Evolutionary conservation across 2,329 filamentous ascomycete species (phyloP).

Genomic region (Fusarium musae): DNA sequence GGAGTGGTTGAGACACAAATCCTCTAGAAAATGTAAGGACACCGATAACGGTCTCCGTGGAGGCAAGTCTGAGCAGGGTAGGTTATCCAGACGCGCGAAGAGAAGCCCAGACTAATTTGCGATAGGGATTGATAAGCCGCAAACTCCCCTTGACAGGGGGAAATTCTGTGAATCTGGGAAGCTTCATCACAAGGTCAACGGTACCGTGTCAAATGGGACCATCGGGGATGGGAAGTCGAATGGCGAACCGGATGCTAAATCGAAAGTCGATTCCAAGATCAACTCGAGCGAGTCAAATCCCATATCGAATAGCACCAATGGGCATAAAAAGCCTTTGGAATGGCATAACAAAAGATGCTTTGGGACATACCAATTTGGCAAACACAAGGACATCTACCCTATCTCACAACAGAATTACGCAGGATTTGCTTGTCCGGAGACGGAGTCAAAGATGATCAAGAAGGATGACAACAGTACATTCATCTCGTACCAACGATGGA

Average conservation of each 20-base stretch:
- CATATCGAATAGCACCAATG: not conserved
- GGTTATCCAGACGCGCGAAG: not conserved
- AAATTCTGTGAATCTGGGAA: too few relatives aligned
- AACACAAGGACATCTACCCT: not conserved
- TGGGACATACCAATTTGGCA: not conserved
- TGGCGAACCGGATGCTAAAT: not conserved
- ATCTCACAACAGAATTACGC: not conserved
- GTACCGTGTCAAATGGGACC: rapidly evolving
- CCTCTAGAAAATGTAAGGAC: rapidly evolving
- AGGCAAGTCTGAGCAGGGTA: not conserved
- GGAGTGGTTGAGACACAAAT: not conserved
- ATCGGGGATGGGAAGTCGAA: rapidly evolving
- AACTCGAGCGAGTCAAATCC: not conserved
- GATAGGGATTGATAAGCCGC: rapidly evolving
- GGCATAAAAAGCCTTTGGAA: not conserved
- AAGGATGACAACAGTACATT: not conserved
- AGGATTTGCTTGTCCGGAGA: not conserved
- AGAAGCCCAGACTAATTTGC: not conserved
- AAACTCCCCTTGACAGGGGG: too few relatives aligned
- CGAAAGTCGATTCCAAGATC: not conserved
- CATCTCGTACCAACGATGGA: not conserved
- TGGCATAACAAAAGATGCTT: not conserved
- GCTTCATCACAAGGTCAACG: not conserved
- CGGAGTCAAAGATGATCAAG: not conserved
- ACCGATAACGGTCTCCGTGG: not conserved